Conservation (phyloP, 805 yeast genomes). For the Tanozyma kutaoensis region DNA sequence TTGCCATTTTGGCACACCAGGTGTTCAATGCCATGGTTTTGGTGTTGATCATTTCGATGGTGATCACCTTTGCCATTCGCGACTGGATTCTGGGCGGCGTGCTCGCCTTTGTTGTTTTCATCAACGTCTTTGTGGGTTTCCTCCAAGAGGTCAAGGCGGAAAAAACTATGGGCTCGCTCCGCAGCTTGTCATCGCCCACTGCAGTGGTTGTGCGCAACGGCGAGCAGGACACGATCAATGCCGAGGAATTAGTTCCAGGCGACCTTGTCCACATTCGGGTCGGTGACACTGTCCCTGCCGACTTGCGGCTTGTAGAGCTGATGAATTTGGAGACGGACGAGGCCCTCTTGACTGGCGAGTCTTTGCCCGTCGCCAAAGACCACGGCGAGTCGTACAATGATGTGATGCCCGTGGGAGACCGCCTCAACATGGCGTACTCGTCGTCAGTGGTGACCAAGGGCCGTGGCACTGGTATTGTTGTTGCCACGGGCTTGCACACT, state of each 20-base stretch:
- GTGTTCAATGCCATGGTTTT: constrained; percentile 69
- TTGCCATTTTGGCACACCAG: constrained; percentile 49
- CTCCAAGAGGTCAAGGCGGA: constrained; percentile 65
- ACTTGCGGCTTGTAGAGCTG: constrained; percentile 41
- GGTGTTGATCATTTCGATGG: constrained; percentile 56
- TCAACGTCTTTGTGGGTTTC: constrained; percentile 57
- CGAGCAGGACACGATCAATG: constrained; percentile 38
- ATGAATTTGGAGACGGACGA: constrained; percentile 63
- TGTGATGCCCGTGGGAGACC: constrained; percentile 55
- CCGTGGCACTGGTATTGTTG: constrained; percentile 56
- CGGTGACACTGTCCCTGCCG: constrained; percentile 73
- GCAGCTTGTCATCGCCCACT: constrained; percentile 54
- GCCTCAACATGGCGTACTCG: constrained; percentile 58
- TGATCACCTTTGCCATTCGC: constrained; percentile 56
- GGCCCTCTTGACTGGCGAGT: constrained; percentile 55
- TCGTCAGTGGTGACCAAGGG: constrained; percentile 66
- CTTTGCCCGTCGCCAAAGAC: constrained; percentile 49
- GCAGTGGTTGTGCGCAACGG: constrained; percentile 59
- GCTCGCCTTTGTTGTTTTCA: constrained; percentile 49
- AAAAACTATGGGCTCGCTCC: constrained; percentile 64
- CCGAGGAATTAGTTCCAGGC: constrained; percentile 61
- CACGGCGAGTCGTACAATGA: constrained; percentile 22
- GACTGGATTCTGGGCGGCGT: constrained; percentile 83
- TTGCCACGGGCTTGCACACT: constrained; percentile 55
- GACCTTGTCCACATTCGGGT: constrained; percentile 50